Evolutionary conservation across 148 eudicot genomes (phyloP), one percentile per base, ranked within the genome.

Genomic region (Camellia granthamiana): DNA sequence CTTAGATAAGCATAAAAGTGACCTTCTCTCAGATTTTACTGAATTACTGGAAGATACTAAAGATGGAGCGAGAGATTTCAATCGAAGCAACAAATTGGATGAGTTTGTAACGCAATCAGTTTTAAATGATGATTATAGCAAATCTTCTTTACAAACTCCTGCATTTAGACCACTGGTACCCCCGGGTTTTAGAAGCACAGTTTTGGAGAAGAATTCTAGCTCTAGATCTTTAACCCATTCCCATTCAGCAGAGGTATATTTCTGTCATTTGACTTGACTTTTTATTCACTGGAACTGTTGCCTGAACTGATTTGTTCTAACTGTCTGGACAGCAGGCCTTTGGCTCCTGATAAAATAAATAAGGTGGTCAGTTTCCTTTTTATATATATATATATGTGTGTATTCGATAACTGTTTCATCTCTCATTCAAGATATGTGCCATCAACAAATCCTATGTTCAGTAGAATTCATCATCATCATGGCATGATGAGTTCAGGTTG

Each of bases 101-200:
- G 84, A 80, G 56, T 56, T 88, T 65, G 65, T 78, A 61, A 56
- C 59, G 54, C 83, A 73, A 84, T 79, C 83, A 79, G 75, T 79
- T 81, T 79, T 82, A 46, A 90, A 76, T 74, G 83, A 77, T 81
- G 97, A 91, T 70, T 69, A 87, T 58, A 82, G 88, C 65, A 92
- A 89, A 83, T 81, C 85, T 52, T 82, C 91, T 70, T 72, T 81
- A n/a, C 93, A 87, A 77, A 82, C 90, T 84, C 85, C 89, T 69
- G 83, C 87, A 78, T 76, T 79, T 62, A 90, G 99, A 76, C 99
- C 99, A 41, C 98, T 91, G 69, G 93, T 97, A 72, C 99, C 99
- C 19, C 99, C 99, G 0, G 99, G 99, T 74, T 97, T 97, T 87
- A 90, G 81, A 76, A 85, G 83, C 79, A 81, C 91, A 56, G 74